Base-by-base conservation (phyloP, 2,329 filamentous ascomycete species). In the Exophiala lecanii-corni region DNA sequence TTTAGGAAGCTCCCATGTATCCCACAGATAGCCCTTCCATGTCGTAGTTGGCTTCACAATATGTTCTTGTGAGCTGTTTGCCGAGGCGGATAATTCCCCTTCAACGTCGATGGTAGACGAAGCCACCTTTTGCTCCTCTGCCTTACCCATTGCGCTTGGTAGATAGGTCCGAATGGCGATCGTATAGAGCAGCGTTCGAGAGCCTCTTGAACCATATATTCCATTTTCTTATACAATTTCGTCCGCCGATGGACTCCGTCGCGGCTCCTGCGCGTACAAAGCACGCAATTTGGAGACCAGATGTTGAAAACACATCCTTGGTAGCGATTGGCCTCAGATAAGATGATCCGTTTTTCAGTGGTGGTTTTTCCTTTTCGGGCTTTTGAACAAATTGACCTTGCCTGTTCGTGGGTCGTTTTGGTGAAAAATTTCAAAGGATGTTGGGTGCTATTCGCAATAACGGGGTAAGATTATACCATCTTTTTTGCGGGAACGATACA, bases 11-110 rank as follows among this genome's bases (percentile, higher is more conserved):
- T 75, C 72, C 17, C 72, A 64, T 1, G 68, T 70, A 57, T 76
- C 72, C 72, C 71, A 75, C 30, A 75, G 58, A 41, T 73, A 74
- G 51, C 65, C 66, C 33, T 66, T 62, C 71, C 70, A 74, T 61
- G 58, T 71, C 10, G 58, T 46, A 45, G 63, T 66, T 1, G 46
- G 49, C 3, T 51, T 39, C 13, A 56, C 33, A 9, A 56, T 16
- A 23, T 20, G 20, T 36, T 36, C 34, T 36, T 41, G 28, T 25
- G 42, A 44, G 42, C 36, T 45, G 9, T 45, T 36, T 1, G 41
- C 16, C n/a, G 33, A 42, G 40, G 17, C 12, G 10, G 40, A 42
- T 17, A 25, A 42, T 31, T 20, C 17, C 15, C 31, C 31, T 42
- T 42, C 40, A 15, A 36, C 40, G 23, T 42, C 40, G 10, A 42